phyloP scores from a whole-genome alignment of 2,329 filamentous ascomycete genomes.

The Aspergillus flavus region DNA sequence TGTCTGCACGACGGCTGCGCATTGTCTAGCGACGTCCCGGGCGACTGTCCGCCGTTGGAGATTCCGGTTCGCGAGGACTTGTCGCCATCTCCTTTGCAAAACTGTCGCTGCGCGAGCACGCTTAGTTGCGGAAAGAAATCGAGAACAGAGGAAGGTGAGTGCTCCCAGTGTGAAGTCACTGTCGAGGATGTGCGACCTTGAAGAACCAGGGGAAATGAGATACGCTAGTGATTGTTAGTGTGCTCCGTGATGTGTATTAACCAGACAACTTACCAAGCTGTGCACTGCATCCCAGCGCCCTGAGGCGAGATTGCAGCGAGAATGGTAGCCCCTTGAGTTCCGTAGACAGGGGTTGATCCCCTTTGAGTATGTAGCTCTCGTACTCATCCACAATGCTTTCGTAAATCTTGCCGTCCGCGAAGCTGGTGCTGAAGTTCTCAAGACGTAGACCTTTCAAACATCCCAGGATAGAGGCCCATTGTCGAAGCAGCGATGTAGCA shows the following conservation, averaged over 20 bases:
- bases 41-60: slow-evolving; percentile 25
- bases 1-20: slow-evolving; percentile 50
- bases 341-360: neutral
- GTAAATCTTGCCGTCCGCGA: slow-evolving; percentile 58
- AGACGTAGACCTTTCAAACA: slow-evolving; percentile 50
- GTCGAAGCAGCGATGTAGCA: slow-evolving; percentile 52
- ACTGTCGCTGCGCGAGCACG: slow-evolving; percentile 53
- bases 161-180: slow-evolving; percentile 58
- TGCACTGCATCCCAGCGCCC: slow-evolving; percentile 44
- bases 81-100: slow-evolving; percentile 58
- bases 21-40: slow-evolving; percentile 38
- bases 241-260: neutral
- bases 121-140: slow-evolving; percentile 56
- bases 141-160: slow-evolving; percentile 62
- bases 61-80: slow-evolving; percentile 21
- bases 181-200: slow-evolving; percentile 51
- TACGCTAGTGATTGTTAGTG: slow-evolving; percentile 12
- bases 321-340: neutral
- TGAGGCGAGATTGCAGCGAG: slow-evolving; percentile 38
- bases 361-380: slow-evolving; percentile 43
- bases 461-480: slow-evolving; percentile 59
- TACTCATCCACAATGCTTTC: slow-evolving; percentile 61
- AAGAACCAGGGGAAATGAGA: slow-evolving; percentile 41
- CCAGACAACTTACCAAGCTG: slow-evolving; percentile 43
- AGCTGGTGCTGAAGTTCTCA: slow-evolving; percentile 60